A percentile compares a stretch with the other conserved stretches of the same genome.
Conservation (phyloP, 1,284 basidiomycete species). For the Apiotrichum mycotoxinovorans region DNA sequence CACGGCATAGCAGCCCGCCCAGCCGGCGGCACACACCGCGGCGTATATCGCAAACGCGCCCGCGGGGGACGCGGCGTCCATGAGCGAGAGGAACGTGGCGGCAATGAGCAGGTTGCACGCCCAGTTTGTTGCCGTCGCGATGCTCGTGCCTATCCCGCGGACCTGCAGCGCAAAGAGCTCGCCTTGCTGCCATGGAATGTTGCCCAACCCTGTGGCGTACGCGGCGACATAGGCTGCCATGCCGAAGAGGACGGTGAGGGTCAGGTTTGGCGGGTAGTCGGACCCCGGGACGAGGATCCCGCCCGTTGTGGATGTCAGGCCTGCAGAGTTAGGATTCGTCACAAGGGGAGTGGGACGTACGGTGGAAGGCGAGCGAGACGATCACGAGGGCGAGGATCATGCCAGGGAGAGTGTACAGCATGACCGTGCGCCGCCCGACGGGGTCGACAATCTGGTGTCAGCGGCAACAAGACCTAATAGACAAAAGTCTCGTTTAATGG, state of each 20-base stretch:
- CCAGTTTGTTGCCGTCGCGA: conserved; percentile 79
- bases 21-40: conserved; percentile 66
- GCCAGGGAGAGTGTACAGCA: conserved; percentile 70
- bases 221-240: conserved; percentile 80
- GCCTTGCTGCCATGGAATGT: conserved; percentile 83
- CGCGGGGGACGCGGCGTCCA: conserved; percentile 68
- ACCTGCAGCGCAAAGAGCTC: conserved; percentile 74
- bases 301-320: conserved; percentile 63
- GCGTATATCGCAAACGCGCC: conserved; percentile 79
- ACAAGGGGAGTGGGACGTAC: neutral
- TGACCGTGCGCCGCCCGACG: conserved; percentile 69
- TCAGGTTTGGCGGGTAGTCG: conserved; percentile 63
- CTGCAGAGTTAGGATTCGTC: conserved; percentile 52
- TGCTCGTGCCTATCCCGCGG: conserved; percentile 72
- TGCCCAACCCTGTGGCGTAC: conserved; percentile 71
- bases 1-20: conserved; percentile 64
- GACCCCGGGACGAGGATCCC: conserved; percentile 64
- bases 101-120: conserved; percentile 69
- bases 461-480: no score
- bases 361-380: conserved; percentile 1
- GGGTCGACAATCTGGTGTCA: conserved; percentile 62
- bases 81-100: conserved; percentile 70
- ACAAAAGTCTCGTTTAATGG: no score
- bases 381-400: conserved; percentile 70
- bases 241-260: conserved; percentile 65